A percentile compares a stretch with the other conserved stretches of the same genome.
Conservation (phyloP, 768 basidiomycete species). For the Phanerodontia chrysosporium region DNA sequence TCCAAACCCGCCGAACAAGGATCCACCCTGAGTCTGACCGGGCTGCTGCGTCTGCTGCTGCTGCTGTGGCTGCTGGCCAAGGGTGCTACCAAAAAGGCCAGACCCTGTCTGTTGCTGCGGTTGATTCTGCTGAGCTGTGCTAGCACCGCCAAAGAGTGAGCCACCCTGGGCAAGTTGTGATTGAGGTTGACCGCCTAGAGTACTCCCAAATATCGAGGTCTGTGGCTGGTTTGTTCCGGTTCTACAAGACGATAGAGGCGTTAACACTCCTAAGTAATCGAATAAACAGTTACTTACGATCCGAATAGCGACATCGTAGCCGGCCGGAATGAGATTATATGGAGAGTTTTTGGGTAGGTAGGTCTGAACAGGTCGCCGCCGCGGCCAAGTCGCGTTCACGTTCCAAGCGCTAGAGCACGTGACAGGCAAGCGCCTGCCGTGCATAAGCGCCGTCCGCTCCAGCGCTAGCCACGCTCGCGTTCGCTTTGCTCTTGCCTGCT, state of each 20-base stretch:
- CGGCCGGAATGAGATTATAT: constrained; percentile 2
- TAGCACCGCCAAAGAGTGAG: constrained; percentile 21
- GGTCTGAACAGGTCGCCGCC: neutral
- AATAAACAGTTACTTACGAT: neutral
- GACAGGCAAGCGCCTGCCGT: neutral
- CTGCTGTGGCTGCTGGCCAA: constrained; percentile 22
- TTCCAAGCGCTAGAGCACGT: neutral
- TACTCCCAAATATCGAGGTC: constrained; percentile 25
- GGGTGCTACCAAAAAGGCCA: constrained; percentile 18
- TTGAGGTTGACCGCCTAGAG: constrained; percentile 14
- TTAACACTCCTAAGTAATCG: neutral
- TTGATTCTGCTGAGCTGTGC: constrained; percentile 17
- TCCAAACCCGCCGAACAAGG: constrained; percentile 27
- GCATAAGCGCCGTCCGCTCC: neutral
- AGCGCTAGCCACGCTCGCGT: no score
- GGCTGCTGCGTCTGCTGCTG: constrained; percentile 16
- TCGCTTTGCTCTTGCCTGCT: no score
- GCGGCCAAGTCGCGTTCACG: constrained; percentile 3
- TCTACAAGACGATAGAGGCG: neutral
- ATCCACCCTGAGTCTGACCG: neutral
- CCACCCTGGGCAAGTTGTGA: constrained; percentile 20
- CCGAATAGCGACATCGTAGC: constrained; percentile 13
- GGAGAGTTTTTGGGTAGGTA: neutral
- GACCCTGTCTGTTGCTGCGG: constrained; percentile 18
- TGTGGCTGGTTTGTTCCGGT: constrained; percentile 2